Evolutionary conservation across 345 rosid species (phyloP).

Genomic region (Acer negundo): DNA sequence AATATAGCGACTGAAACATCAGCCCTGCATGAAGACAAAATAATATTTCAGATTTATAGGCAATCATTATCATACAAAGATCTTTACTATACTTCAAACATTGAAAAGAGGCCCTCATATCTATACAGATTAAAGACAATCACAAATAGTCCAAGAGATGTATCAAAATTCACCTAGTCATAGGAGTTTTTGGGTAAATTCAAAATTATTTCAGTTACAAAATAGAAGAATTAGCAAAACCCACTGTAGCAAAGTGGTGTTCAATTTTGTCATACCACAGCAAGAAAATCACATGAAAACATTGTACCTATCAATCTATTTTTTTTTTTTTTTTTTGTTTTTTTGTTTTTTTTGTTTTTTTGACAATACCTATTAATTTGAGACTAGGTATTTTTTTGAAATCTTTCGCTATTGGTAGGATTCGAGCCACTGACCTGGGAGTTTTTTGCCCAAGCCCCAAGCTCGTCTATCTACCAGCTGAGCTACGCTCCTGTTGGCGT

Average conservation of each 20-base stretch:
- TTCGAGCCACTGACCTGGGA: too few relatives aligned
- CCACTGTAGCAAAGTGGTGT: not conserved
- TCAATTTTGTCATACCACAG: not conserved
- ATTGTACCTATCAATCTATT: not conserved
- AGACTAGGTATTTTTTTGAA: too few relatives aligned
- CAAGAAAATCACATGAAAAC: not conserved
- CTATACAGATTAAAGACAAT: not conserved
- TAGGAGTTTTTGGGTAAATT: not conserved
- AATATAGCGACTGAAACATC: conserved; percentile 49
- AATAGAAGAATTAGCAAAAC: not conserved
- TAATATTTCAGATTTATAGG: conserved; percentile 5
- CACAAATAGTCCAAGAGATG: not conserved
- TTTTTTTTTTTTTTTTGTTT: too few relatives aligned
- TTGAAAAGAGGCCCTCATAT: not conserved
- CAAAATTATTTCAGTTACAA: not conserved
- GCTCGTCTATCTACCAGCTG: too few relatives aligned
- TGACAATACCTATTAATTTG: too few relatives aligned
- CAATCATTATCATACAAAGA: not conserved
- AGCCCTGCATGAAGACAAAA: conserved; percentile 37
- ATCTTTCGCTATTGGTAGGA: too few relatives aligned
- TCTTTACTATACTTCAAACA: not conserved
- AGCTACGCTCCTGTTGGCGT: too few relatives aligned
- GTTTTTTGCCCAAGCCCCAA: too few relatives aligned
- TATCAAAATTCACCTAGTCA: not conserved
- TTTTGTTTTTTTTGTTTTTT: too few relatives aligned